Conservation (phyloP, 2,329 filamentous ascomycete species). For the Coniochaeta prunicola region DNA sequence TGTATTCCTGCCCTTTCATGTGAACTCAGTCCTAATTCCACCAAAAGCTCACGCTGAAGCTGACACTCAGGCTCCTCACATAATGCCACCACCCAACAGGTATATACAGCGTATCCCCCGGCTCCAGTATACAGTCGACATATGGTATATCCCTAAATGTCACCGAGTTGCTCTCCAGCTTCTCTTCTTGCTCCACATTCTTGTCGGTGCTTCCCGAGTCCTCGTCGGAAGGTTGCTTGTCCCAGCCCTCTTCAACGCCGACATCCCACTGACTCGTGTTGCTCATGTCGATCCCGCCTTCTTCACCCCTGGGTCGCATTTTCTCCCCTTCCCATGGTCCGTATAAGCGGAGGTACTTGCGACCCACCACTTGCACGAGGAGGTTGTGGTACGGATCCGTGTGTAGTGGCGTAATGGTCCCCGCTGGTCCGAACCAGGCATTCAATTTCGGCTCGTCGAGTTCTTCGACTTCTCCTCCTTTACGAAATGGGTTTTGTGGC, state of each 20-base stretch:
- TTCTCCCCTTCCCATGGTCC: slow-evolving; percentile 52
- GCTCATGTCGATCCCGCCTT: slow-evolving; percentile 77
- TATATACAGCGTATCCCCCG: slow-evolving; percentile 82
- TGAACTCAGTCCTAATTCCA: slow-evolving; percentile 51
- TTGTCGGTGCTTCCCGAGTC: not conserved
- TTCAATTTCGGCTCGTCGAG: slow-evolving; percentile 64
- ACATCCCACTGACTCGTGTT: slow-evolving; percentile 83
- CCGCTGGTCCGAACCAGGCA: slow-evolving; percentile 85
- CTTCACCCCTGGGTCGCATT: slow-evolving; percentile 55
- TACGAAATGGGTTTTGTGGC: slow-evolving; percentile 42
- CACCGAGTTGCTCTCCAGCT: slow-evolving; percentile 11
- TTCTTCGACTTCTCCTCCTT: slow-evolving; percentile 27
- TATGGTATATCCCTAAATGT: slow-evolving; percentile 56
- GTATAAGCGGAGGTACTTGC: slow-evolving; percentile 89
- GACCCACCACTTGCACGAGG: slow-evolving; percentile 79
- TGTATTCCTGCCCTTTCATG: not conserved
- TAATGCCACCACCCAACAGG: slow-evolving; percentile 99
- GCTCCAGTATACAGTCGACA: slow-evolving; percentile 69
- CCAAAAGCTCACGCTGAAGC: slow-evolving; percentile 97
- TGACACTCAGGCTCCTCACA: slow-evolving; percentile 74
- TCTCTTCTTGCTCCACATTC: slow-evolving; percentile 12
- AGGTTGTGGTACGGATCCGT: slow-evolving; percentile 94
- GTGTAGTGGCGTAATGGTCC: slow-evolving; percentile 87
- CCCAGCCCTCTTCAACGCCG: slow-evolving; percentile 58
- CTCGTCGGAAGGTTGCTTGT: slow-evolving; percentile 18